phyloP scores from a whole-genome alignment of 768 basidiomycete species.

The Mycena polygramma region DNA sequence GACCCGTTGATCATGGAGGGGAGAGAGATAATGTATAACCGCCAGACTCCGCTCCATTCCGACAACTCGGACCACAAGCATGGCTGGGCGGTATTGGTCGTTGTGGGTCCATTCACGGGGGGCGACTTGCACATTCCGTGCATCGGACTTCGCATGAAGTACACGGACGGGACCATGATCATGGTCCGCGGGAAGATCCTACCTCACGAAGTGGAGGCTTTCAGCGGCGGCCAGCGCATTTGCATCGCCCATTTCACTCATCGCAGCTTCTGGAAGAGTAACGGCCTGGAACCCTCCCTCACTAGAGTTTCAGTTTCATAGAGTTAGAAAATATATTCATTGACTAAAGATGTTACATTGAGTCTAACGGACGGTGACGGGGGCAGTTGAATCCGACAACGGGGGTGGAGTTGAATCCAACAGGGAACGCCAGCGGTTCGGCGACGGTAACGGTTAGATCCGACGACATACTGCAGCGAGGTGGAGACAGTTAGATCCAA shows the following conservation, averaged over 20 bases:
- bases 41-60: conserved; percentile 4
- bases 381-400: too few species aligned
- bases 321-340: too few species aligned
- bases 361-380: too few species aligned
- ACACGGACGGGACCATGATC: conserved; percentile 34
- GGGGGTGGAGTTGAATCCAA: too few species aligned
- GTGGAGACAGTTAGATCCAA: too few species aligned
- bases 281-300: background rate
- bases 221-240: conserved; percentile 36
- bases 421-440: too few species aligned
- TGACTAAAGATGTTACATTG: too few species aligned
- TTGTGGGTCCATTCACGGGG: conserved; percentile 17
- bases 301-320: background rate
- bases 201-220: conserved; percentile 38
- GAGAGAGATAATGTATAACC: conserved; percentile 17
- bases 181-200: conserved; percentile 34
- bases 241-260: conserved; percentile 40
- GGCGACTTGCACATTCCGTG: conserved; percentile 28
- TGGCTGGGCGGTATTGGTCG: conserved; percentile 14
- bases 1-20: conserved; percentile 19
- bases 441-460: too few species aligned
- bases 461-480: too few species aligned
- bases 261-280: background rate
- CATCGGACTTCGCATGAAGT: conserved; percentile 28
- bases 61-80: conserved; percentile 15